These are phyloP conservation scores for Hericium rajendrae DNA, from an alignment of 768 basidiomycete genomes.

Conservation along the genomic window DNA sequence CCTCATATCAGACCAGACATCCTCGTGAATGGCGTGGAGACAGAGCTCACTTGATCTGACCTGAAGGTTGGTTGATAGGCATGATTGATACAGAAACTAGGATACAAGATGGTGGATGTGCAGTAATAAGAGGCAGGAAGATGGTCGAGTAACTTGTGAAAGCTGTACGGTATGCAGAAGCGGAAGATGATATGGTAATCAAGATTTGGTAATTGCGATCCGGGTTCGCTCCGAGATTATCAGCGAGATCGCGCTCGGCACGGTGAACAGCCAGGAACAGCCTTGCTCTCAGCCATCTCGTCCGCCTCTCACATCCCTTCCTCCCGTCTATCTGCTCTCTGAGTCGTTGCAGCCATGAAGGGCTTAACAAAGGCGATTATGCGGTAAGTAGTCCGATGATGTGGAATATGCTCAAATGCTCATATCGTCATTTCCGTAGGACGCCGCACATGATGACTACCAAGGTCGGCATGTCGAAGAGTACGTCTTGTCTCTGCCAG, in stretches of 20 bases:
- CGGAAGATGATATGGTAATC: not conserved
- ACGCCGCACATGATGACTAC: constrained; percentile 86
- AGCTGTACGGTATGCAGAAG: not conserved
- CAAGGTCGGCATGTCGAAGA: constrained; percentile 88
- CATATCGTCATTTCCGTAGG: constrained; percentile 29
- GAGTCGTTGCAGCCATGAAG: constrained; percentile 36
- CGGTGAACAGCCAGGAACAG: not conserved
- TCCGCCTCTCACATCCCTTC: not conserved
- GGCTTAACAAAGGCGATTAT: constrained; percentile 70
- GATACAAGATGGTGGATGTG: not conserved
- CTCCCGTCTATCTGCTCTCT: not conserved
- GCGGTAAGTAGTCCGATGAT: constrained; percentile 38
- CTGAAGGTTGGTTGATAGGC: constrained; percentile 76
- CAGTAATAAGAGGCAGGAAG: not conserved
- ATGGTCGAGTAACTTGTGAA: too few relatives aligned
- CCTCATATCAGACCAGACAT: not conserved
- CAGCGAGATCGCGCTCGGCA: not conserved
- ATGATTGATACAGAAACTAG: constrained; percentile 16
- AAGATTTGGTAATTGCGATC: not conserved
- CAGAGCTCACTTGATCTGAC: constrained; percentile 71
- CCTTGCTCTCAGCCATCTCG: not conserved
- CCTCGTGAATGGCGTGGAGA: not conserved
- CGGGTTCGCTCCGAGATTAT: not conserved
- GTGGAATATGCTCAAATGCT: not conserved
- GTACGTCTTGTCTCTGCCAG: constrained; percentile 30